These are phyloP conservation scores for Fusarium sublunatum DNA, from an alignment of 2,329 filamentous ascomycete species.

Conservation along the genomic window DNA sequence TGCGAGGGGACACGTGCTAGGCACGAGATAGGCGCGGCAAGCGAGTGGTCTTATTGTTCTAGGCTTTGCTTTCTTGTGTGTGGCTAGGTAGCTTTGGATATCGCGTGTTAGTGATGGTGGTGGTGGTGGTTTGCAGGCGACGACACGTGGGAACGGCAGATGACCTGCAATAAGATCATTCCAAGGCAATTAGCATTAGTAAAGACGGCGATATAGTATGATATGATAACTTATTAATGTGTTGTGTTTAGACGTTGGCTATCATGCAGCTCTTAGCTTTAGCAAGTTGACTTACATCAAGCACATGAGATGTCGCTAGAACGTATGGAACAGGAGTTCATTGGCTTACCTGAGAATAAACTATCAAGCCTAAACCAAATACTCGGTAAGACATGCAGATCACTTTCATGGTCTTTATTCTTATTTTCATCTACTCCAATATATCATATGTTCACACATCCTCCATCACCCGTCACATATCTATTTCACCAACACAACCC, in stretches of 20 bases:
- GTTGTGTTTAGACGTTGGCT: no score
- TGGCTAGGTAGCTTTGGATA: conserved; percentile 3
- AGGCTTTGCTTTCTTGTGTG: neutral
- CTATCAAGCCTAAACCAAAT: neutral
- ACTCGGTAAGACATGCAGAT: neutral
- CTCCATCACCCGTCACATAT: neutral
- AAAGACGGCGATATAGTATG: neutral
- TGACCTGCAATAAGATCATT: conserved; percentile 10
- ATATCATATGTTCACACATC: neutral
- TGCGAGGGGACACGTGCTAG: conserved; percentile 17
- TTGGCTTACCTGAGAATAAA: neutral
- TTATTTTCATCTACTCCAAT: neutral
- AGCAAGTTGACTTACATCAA: neutral
- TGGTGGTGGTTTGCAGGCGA: conserved; percentile 10
- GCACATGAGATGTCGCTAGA: no score
- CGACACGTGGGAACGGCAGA: conserved; percentile 8
- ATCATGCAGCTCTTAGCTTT: accelerated
- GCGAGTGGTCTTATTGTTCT: conserved; percentile 27
- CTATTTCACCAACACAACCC: conserved; percentile 11
- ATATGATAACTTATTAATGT: neutral
- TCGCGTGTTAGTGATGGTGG: conserved; percentile 13
- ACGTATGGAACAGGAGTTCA: neutral
- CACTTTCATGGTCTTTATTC: neutral
- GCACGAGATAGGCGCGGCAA: conserved; percentile 24
- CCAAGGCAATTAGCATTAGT: neutral